Evolutionary conservation across 2,329 filamentous ascomycete genomes (phyloP), one percentile per base, ranked within the genome.

Genomic region (Gnomoniopsis smithogilvyi): DNA sequence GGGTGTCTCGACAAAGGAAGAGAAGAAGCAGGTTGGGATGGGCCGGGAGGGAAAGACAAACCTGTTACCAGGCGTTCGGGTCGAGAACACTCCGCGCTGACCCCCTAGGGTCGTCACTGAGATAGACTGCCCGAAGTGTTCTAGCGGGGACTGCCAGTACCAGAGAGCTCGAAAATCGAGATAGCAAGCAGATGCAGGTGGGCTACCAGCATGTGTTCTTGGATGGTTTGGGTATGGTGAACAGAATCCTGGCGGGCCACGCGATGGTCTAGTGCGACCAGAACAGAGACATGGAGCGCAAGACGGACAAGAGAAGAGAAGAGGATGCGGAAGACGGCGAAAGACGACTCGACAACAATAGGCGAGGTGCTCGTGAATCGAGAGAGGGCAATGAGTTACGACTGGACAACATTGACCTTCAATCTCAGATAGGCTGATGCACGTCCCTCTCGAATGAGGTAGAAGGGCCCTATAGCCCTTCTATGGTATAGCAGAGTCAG

Each of bases 51-150:
- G 46, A 34, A 22, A 47, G 21, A 56, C 26, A 22, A 30, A 14
- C 33, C 53, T 22, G 21, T 45, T 48, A 55, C 53, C 53, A 43
- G 47, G 53, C 30, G 14, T 48, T 55, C 53, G 53, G 53, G 53
- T 55, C 52, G 12, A 30, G 36, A 46, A 4, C 38, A 41, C 3
- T 15, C n/a, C 14, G 38, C n/a, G 14, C 38, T 14, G 38, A 41
- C 38, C 38, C 38, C 38, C 38, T 6, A n/a, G 38, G 38, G 38
- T 30, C 26, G 26, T 8, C 26, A 30, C 26, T 30, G 26, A 30
- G 26, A 30, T 30, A 30, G 8, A 30, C 4, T 8, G 26, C 26
- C 8, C 26, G 26, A 30, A 4, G 11, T 14, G 36, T 41, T 14
- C 12, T n/a, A 14, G 36, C 36, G 12, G 36, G 15, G 4, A 14